phyloP scores from a whole-genome alignment of 345 rosid species.

The Corchorus capsularis region DNA sequence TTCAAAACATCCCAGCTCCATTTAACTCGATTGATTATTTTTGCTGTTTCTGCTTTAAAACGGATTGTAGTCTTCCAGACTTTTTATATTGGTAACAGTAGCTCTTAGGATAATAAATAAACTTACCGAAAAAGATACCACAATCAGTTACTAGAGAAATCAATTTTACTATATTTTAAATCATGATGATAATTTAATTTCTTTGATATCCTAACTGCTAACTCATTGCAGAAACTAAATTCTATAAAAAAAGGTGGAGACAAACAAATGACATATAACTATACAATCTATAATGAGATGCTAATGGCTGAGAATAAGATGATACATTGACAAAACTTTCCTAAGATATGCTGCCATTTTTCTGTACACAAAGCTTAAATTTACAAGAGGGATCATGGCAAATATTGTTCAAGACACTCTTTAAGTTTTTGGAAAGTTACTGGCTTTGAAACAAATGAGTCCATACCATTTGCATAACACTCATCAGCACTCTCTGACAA shows the following conservation, averaged over 20 bases:
- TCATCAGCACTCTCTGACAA: conserved; percentile 89
- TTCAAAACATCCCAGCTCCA: background rate
- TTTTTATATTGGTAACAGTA: too few relatives aligned
- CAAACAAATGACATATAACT: conserved; percentile 19
- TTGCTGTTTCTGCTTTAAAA: too few relatives aligned
- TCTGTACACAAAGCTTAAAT: conserved; percentile 43
- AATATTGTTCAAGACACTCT: conserved; percentile 68
- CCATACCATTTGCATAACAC: conserved; percentile 92
- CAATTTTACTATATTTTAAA: background rate
- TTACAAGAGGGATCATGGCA: conserved; percentile 44
- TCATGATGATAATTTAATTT: background rate
- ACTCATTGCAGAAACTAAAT: conserved; percentile 8
- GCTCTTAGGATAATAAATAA: too few relatives aligned
- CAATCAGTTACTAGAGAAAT: background rate
- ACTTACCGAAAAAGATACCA: too few relatives aligned
- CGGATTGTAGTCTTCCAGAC: too few relatives aligned
- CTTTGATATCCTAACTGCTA: conserved; percentile 8
- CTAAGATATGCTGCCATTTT: conserved; percentile 41
- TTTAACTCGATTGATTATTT: too few relatives aligned
- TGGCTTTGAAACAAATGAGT: conserved; percentile 91
- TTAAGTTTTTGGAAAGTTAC: conserved; percentile 77
- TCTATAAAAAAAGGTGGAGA: conserved; percentile 3
- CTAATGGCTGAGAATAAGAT: conserved; percentile 30
- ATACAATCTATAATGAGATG: conserved; percentile 35
- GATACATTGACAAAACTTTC: conserved; percentile 58